A percentile compares a stretch with the other conserved stretches of the same genome.
phyloP scores from a whole-genome alignment of 139 green algal genomes.

The Eudorina sp. region DNA sequence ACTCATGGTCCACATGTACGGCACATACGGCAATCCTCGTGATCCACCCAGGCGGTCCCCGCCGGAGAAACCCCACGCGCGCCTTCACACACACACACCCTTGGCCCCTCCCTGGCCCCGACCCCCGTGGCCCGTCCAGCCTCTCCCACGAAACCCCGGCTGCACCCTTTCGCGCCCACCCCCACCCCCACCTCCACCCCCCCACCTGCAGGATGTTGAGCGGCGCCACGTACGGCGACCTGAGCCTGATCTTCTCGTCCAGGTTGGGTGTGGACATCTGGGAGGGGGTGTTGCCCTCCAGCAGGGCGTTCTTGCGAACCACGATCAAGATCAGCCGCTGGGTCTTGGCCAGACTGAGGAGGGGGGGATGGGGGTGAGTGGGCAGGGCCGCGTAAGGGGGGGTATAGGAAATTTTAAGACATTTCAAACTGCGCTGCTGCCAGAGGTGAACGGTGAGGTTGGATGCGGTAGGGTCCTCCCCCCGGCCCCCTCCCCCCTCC shows the following conservation, averaged over 20 bases:
- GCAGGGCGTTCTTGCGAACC: slow-evolving; percentile 50
- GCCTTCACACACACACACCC: no score
- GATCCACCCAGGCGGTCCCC: no score
- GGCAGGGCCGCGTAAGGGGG: not conserved
- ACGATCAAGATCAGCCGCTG: slow-evolving; percentile 50
- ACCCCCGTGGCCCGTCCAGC: no score
- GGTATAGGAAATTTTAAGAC: not conserved
- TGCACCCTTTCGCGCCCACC: not conserved
- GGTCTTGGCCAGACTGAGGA: slow-evolving; percentile 43
- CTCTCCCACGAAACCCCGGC: no score
- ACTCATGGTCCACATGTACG: no score
- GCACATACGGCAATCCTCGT: no score
- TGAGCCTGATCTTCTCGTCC: slow-evolving; percentile 81
- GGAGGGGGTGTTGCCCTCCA: slow-evolving; percentile 51
- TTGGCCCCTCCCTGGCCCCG: no score
- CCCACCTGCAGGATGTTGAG: slow-evolving; percentile 94
- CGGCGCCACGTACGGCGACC: slow-evolving; percentile 90
- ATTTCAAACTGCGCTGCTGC: no score
- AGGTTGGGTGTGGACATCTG: slow-evolving; percentile 61
- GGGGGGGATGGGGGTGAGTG: not conserved
- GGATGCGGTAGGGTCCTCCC: no score
- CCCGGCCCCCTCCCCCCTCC: no score
- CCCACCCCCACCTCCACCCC: not conserved
- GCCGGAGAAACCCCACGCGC: no score
- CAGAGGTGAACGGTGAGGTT: no score